Percentiles rank a stretch among this genome's conserved stretches.
phyloP scores from a whole-genome alignment of 1,284 basidiomycete genomes.

The Malassezia sympodialis region DNA sequence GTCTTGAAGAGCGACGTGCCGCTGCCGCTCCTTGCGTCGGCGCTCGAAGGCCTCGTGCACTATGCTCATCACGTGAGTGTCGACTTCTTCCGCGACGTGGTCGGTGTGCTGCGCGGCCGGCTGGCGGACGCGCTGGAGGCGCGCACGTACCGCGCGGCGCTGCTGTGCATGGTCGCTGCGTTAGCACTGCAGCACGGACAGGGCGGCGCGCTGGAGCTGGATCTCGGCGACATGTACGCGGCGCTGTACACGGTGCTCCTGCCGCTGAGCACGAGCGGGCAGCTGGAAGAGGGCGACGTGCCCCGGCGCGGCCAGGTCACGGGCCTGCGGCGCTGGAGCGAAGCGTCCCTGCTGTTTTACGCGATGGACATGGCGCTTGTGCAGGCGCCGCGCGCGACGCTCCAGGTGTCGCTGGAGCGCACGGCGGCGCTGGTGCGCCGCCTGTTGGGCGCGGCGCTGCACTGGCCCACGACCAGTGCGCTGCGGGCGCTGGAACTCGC shows the following conservation, averaged over 20 bases:
- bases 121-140: constrained; percentile 52
- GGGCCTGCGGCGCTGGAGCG: constrained; percentile 23
- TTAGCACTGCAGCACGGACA: constrained; percentile 93
- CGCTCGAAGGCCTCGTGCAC: constrained; percentile 79
- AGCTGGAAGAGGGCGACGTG: constrained; percentile 50
- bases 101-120: constrained; percentile 72
- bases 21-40: constrained; percentile 72
- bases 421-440: constrained; percentile 85
- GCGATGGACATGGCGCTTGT: constrained; percentile 70
- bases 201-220: constrained; percentile 94
- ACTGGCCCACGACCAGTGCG: constrained; percentile 63
- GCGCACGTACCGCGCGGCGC: constrained; percentile 51
- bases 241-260: constrained; percentile 60
- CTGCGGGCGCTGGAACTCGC: constrained; percentile 66
- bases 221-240: constrained; percentile 77
- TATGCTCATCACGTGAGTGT: constrained; percentile 95
- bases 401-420: constrained; percentile 61
- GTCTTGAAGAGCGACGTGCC: constrained; percentile 74
- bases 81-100: constrained; percentile 94
- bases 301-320: constrained; percentile 12
- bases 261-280: constrained; percentile 51
- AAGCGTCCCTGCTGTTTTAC: constrained; percentile 67
- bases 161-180: constrained; percentile 84
- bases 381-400: constrained; percentile 50
- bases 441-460: constrained; percentile 64